Conservation (phyloP, 805 yeast species). For the Metschnikowia drakensbergensis region DNA sequence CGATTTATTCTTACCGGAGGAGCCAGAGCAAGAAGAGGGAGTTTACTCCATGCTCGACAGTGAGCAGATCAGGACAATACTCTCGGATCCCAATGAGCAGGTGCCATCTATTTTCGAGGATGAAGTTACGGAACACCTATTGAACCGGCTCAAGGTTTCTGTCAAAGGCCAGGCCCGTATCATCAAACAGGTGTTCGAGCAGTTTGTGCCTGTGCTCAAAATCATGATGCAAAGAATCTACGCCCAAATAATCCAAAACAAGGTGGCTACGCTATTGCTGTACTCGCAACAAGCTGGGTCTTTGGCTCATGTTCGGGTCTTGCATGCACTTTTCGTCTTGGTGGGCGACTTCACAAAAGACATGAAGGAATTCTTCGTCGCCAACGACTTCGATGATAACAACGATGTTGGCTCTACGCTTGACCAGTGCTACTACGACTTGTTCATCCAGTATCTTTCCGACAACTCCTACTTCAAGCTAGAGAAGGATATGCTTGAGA, state of each 20-base stretch:
- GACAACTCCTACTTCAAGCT: slow-evolving; percentile 65
- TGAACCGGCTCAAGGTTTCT: slow-evolving; percentile 52
- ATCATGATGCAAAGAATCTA: slow-evolving; percentile 72
- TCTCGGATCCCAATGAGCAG: slow-evolving; percentile 54
- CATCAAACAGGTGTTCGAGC: slow-evolving; percentile 68
- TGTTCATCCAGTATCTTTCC: slow-evolving; percentile 65
- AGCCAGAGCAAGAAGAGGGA: slow-evolving; percentile 26
- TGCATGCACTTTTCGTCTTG: slow-evolving; percentile 61
- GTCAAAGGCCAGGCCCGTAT: slow-evolving; percentile 70
- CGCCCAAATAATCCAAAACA: slow-evolving; percentile 62
- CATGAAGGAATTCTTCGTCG: slow-evolving; percentile 55
- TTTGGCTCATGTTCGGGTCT: slow-evolving; percentile 69
- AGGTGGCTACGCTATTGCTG: slow-evolving; percentile 54
- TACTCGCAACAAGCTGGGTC: slow-evolving; percentile 60
- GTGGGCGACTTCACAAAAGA: slow-evolving; percentile 60
- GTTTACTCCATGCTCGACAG: slow-evolving; percentile 34
- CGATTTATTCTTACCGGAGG: slow-evolving; percentile 56
- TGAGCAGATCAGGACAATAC: slow-evolving; percentile 52
- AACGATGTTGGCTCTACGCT: slow-evolving; percentile 47
- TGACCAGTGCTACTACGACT: slow-evolving; percentile 69
- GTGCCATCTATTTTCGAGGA: slow-evolving; percentile 46
- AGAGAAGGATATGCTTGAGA: slow-evolving; percentile 68
- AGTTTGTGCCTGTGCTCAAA: slow-evolving; percentile 63
- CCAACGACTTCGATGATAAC: slow-evolving; percentile 44
- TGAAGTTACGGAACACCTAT: slow-evolving; percentile 46